Evolutionary conservation across 257 asterid genomes (phyloP).

Genomic region (Phtheirospermum japonicum): DNA sequence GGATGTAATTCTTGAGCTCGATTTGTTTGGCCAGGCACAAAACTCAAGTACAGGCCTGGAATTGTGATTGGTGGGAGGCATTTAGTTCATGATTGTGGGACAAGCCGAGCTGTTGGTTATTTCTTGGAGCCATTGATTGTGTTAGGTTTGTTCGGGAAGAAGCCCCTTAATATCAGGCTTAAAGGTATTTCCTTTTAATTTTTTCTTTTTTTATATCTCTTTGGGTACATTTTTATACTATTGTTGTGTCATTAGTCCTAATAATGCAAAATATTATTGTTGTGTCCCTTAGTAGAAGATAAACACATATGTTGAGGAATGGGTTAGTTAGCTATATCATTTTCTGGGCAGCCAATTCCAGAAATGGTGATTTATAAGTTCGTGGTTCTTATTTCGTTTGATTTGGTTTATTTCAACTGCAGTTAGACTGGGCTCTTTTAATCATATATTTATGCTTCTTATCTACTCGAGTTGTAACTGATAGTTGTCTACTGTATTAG

Average conservation of each 20-base stretch:
- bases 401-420: not conserved
- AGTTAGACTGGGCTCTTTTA: not conserved
- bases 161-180: constrained; percentile 63
- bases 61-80: constrained; percentile 80
- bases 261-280: no score
- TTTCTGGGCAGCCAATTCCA: not conserved
- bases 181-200: constrained; percentile 44
- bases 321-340: not conserved
- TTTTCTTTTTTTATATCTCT: not conserved
- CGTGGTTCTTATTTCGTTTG: not conserved
- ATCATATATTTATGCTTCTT: constrained; percentile 2
- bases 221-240: not conserved
- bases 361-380: not conserved
- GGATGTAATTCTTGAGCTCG: not conserved
- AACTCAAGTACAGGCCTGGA: constrained; percentile 85
- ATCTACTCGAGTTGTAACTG: not conserved
- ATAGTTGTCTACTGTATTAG: constrained; percentile 32
- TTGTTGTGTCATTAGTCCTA: not conserved
- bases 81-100: constrained; percentile 72
- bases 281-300: constrained; percentile 4
- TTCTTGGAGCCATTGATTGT: constrained; percentile 82
- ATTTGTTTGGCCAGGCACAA: constrained; percentile 52
- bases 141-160: constrained; percentile 81
- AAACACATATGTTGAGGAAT: not conserved
- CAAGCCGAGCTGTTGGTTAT: constrained; percentile 67